Evolutionary conservation across 192 early-diverging fungal species (phyloP), one percentile per base, ranked within the genome.

Genomic region (Pilaira anomala): DNA sequence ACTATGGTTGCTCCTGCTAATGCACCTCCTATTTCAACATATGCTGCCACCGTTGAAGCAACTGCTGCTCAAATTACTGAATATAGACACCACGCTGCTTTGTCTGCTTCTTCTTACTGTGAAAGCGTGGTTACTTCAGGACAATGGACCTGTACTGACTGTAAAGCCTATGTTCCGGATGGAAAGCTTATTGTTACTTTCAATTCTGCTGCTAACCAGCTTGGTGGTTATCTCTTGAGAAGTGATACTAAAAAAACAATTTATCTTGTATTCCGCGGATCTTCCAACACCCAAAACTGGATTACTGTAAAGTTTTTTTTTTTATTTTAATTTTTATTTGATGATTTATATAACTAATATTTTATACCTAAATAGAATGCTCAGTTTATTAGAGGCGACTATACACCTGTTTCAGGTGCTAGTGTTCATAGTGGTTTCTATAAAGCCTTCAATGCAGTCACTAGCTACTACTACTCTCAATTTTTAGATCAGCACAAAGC

Each of bases 351-450:
- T 39, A 36, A n/a, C 26, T 48, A 30, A 12, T 13, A 36, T 54
- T 28, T 54, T 29, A 29, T 5, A 7, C n/a, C 14, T 25, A 39
- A 33, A n/a, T 63, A 63, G 62, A 41, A 63, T 42, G 11, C 39
- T 18, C 9, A 5, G 5, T 72, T 53, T 45, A 62, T 44, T 18
- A 40, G 5, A 48, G 48, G 36, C 29, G 11, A 16, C n/a, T 60
- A 46, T 9, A n/a, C 44, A 7, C 55, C 12, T 21, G 45, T 66
- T 14, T 33, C 7, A 14, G 46, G 46, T 5, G 65, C 54, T 39
- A 24, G 22, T 16, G 54, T 66, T 26, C 56, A 49, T 49, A 60
- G 13, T 63, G 67, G 67, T 13, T 69, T 69, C 29, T 56, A 41
- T 28, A 29, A 45, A 11, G 36, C 46, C 36, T 69, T 51, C 24